Conservation (phyloP, 495 filamentous ascomycete genomes). For the Symbiotaphrina buchneri region DNA sequence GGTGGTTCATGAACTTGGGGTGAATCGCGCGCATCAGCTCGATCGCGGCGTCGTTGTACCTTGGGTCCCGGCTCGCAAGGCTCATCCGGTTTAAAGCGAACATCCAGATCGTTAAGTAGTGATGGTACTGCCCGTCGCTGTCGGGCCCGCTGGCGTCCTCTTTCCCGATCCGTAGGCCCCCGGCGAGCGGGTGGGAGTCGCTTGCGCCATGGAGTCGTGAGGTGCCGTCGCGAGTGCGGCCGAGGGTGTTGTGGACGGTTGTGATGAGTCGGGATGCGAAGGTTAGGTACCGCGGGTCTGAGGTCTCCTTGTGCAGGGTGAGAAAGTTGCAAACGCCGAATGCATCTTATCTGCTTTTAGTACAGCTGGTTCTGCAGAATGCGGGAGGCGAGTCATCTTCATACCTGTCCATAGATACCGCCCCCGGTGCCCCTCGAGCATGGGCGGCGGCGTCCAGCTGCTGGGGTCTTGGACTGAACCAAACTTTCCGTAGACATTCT, state of each 20-base stretch:
- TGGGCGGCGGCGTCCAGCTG: slow-evolving; percentile 21
- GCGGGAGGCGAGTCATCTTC: no score
- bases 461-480: slow-evolving; percentile 5
- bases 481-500: slow-evolving; percentile 4
- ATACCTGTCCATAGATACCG: slow-evolving; percentile 48
- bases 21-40: slow-evolving; percentile 35
- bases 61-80: slow-evolving; percentile 21
- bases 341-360: no score
- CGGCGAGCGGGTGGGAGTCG: slow-evolving; percentile 27
- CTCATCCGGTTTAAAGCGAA: slow-evolving; percentile 40
- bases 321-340: slow-evolving; percentile 48
- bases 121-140: slow-evolving; percentile 43
- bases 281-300: slow-evolving; percentile 20
- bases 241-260: slow-evolving; percentile 32
- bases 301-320: slow-evolving; percentile 27
- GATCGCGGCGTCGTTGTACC: slow-evolving; percentile 30
- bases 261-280: slow-evolving; percentile 27
- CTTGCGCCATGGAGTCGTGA: slow-evolving; percentile 28
- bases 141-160: slow-evolving; percentile 24
- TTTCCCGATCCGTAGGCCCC: slow-evolving; percentile 44
- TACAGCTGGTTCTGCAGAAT: no score
- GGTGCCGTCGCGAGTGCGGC: slow-evolving; percentile 25
- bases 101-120: slow-evolving; percentile 51
- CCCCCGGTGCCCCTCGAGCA: slow-evolving; percentile 37
- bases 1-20: slow-evolving; percentile 23